phyloP scores from a whole-genome alignment of 148 eudicot species.

The Nyssa sinensis region DNA sequence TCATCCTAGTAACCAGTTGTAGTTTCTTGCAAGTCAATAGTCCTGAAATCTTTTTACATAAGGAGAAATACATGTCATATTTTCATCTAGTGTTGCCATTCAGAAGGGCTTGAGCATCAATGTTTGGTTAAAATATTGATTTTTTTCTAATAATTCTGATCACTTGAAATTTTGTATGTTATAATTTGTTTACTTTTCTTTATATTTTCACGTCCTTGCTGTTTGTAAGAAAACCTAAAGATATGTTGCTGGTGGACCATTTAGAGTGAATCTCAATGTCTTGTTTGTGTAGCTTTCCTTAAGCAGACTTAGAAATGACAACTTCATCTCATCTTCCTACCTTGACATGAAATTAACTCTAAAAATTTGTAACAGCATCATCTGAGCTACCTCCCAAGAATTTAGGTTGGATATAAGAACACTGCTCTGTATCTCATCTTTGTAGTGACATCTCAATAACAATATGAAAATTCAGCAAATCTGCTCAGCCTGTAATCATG shows the following conservation, averaged over 20 bases:
- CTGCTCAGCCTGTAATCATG: neutral
- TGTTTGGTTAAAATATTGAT: neutral
- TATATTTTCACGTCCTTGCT: neutral
- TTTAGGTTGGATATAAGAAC: neutral
- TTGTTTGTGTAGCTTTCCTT: neutral
- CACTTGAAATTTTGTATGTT: neutral
- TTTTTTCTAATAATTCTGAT: neutral
- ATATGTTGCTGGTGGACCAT: neutral
- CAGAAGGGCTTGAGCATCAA: neutral
- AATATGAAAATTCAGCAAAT: neutral
- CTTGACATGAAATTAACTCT: neutral
- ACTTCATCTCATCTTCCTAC: conserved; percentile 4
- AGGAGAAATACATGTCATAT: conserved; percentile 2
- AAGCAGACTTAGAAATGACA: neutral
- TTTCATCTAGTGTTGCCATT: neutral
- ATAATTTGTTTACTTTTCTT: neutral
- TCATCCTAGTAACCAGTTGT: neutral
- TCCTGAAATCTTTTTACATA: neutral
- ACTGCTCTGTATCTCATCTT: neutral
- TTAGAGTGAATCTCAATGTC: neutral
- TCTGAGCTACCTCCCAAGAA: neutral
- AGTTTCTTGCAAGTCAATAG: neutral
- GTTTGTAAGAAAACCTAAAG: conserved; percentile 1
- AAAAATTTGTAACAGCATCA: neutral
- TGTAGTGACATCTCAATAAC: neutral